Base-by-base conservation (phyloP, 78 protist species). In the Mantamonas sphyraenae region DNA sequence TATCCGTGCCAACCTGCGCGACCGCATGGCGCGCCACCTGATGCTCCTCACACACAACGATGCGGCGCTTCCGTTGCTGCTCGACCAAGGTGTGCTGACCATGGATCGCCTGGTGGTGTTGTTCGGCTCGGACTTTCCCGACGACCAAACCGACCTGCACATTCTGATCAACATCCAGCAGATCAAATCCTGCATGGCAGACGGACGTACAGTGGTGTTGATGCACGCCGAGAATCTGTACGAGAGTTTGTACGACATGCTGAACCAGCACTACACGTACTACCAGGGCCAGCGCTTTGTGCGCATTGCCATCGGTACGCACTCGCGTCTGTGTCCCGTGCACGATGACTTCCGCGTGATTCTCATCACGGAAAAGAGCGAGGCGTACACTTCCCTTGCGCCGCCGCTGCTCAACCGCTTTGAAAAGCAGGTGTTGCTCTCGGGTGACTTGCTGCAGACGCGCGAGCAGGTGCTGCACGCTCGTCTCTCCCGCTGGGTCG, bases 341-440 rank as follows among this genome's bases (percentile, higher is more conserved):
- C 35, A 53, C 5, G 35, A 2, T 26, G 47, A 7, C 35, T 80
- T 80, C 61, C 33, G 40, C 33, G 0, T 26, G 14, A 39, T 82
- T 2, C 71, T 82, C 39, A 31, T 82, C 31, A 58, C 35, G 17
- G 78, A 71, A 26, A 34, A 0, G 39, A 24, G 16, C 47, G 65
- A 73, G 26, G 87, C 73, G 22, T 2, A 16, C n/a, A 4, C 37
- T 12, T 0, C 14, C 28, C 43, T 56, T 9, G 63, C 56, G 20
- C 68, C 38, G 40, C 86, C 87, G n/a, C 55, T 82, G 28, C 39
- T 82, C 58, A 82, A 82, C 77, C 71, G 87, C 19, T 73, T 82
- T 47, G 87, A 82, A 62, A 82, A 82, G 68, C 87, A 82, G 62
- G 17, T 56, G n/a, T n/a, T n/a, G n/a, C n/a, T n/a, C n/a, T n/a